These are phyloP conservation scores for Mikania micrantha DNA, from an alignment of 129 eudicot species.

Conservation along the genomic window DNA sequence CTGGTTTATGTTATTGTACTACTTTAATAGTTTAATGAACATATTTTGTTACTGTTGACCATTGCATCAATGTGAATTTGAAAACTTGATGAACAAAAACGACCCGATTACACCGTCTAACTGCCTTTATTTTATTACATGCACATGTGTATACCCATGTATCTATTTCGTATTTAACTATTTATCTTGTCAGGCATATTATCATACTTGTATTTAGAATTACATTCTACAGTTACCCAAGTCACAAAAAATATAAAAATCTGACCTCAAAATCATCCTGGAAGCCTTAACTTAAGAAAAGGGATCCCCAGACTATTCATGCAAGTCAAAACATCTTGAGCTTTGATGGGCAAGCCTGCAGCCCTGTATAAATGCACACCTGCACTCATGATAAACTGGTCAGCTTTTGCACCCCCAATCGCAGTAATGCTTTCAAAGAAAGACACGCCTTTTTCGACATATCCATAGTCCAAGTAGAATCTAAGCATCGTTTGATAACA, in stretches of 20 bases:
- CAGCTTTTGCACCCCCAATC: constrained; percentile 25
- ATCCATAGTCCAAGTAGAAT: constrained; percentile 63
- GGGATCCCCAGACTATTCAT: constrained; percentile 45
- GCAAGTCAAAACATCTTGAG: constrained; percentile 42
- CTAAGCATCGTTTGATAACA: constrained; percentile 56
- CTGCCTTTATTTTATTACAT: background rate
- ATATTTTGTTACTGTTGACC: background rate
- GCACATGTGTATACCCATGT: background rate
- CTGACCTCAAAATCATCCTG: background rate
- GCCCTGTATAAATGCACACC: constrained; percentile 67
- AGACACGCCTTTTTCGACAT: constrained; percentile 56
- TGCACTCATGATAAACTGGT: constrained; percentile 71
- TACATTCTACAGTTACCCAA: background rate
- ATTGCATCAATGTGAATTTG: background rate
- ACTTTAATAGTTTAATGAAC: too few relatives aligned
- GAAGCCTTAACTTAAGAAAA: constrained; percentile 26
- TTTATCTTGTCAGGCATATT: too few relatives aligned
- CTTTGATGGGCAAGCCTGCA: constrained; percentile 35
- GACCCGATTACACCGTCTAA: background rate
- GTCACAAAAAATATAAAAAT: background rate
- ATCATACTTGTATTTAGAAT: too few relatives aligned
- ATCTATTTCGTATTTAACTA: background rate
- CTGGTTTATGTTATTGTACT: too few relatives aligned
- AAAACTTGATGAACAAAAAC: too few relatives aligned
- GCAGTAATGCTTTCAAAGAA: constrained; percentile 43